Conservation (phyloP, 495 filamentous ascomycete species). For the Endocarpon pusillum region DNA sequence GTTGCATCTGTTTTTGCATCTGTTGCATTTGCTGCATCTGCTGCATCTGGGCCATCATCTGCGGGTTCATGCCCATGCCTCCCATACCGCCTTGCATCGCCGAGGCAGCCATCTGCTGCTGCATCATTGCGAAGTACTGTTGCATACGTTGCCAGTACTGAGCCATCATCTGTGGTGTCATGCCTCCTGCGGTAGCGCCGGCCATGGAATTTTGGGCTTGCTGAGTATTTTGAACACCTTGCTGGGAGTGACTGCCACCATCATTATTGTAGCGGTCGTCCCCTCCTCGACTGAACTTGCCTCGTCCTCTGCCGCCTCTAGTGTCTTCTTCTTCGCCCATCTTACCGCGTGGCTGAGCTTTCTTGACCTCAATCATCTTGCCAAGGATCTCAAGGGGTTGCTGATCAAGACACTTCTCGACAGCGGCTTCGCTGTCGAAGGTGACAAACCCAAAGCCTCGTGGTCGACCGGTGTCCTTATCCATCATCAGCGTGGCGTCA, state of each 20-base stretch:
- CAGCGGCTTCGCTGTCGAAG: conserved; percentile 88
- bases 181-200: conserved; percentile 26
- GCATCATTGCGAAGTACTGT: conserved; percentile 87
- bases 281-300: conserved; percentile 43
- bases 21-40: conserved; percentile 49
- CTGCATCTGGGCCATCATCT: conserved; percentile 76
- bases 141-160: conserved; percentile 97
- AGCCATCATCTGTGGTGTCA: conserved; percentile 94
- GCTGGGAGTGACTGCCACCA: conserved; percentile 25
- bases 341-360: conserved; percentile 89
- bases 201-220: conserved; percentile 26
- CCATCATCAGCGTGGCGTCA: conserved; percentile 98
- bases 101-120: conserved; percentile 48
- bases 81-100: conserved; percentile 22
- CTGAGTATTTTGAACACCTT: conserved; percentile 26
- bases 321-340: conserved; percentile 74
- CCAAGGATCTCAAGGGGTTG: conserved; percentile 78
- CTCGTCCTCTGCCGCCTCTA: conserved; percentile 26
- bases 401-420: conserved; percentile 68
- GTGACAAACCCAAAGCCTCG: conserved; percentile 98
- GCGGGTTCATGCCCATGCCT: conserved; percentile 25
- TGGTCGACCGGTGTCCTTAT: conserved; percentile 92
- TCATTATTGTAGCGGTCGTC: conserved; percentile 25
- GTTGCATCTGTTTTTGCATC: conserved; percentile 31
- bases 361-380: conserved; percentile 96